phyloP scores from a whole-genome alignment of 108 stramenopile genomes.

The Aurantiochytrium sp. region DNA sequence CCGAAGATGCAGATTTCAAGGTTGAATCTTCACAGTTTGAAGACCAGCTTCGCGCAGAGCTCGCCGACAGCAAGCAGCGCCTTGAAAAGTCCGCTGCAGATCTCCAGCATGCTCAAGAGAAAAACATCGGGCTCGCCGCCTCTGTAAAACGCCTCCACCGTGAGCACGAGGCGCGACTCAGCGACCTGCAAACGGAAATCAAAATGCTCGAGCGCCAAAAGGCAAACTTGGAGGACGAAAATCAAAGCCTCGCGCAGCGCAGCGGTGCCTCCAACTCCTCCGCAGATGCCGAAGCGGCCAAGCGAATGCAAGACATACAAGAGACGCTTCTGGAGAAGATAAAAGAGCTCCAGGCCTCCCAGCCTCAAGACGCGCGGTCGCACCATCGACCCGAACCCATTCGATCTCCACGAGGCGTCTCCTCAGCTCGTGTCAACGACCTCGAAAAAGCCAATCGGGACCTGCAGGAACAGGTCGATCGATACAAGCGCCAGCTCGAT shows the following conservation, averaged over 20 bases:
- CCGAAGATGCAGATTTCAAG: not conserved
- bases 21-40: not conserved
- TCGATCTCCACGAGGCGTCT: not conserved
- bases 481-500: not conserved
- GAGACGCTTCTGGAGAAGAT: not conserved
- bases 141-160: not conserved
- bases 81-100: not conserved
- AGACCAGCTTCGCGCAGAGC: not conserved
- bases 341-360: not conserved
- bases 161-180: not conserved
- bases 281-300: not conserved
- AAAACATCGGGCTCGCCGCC: not conserved
- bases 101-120: not conserved
- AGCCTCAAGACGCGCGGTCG: not conserved
- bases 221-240: not conserved
- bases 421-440: not conserved
- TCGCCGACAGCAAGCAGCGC: not conserved
- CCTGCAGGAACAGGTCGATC: not conserved
- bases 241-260: not conserved
- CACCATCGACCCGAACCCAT: not conserved
- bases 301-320: not conserved
- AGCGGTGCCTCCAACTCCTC: not conserved
- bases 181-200: not conserved
- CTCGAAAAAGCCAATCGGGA: not conserved
- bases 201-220: slow-evolving; percentile 12